These are phyloP conservation scores for Saposhnikovia divaricata DNA, from an alignment of 129 eudicot species.

Conservation along the genomic window DNA sequence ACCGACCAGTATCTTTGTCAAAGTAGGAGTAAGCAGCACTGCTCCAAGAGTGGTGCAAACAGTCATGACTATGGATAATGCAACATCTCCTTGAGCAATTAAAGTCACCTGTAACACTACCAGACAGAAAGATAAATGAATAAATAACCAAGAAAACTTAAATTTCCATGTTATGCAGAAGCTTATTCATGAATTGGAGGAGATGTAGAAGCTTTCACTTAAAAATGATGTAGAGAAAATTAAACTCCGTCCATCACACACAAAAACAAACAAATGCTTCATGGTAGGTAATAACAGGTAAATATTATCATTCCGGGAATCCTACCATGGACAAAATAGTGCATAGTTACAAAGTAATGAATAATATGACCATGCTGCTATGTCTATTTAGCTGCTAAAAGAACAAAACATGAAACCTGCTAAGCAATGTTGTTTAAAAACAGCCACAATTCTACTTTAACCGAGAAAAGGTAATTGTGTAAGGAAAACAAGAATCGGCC, in stretches of 20 bases:
- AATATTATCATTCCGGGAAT: background rate
- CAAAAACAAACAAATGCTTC: background rate
- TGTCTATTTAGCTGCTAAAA: background rate
- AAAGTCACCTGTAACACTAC: slow-evolving; percentile 85
- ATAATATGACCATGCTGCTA: background rate
- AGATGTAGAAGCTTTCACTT: background rate
- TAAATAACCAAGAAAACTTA: background rate
- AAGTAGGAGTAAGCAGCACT: slow-evolving; percentile 68
- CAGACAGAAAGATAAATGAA: slow-evolving; percentile 22
- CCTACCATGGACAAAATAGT: background rate
- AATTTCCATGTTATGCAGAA: background rate
- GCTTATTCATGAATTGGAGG: background rate
- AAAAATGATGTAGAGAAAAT: background rate
- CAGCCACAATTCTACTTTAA: background rate
- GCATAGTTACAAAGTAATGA: background rate
- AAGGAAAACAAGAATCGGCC: too few species aligned
- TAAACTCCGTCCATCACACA: background rate
- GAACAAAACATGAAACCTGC: background rate
- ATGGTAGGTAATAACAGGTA: background rate
- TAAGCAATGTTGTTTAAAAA: background rate
- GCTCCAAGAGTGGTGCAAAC: slow-evolving; percentile 76
- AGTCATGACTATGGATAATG: slow-evolving; percentile 74
- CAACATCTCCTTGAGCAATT: slow-evolving; percentile 81
- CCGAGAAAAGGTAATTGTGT: background rate
- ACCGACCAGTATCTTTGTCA: slow-evolving; percentile 65